Evolutionary conservation across 1,284 basidiomycete genomes (phyloP), one percentile per base, ranked within the genome.

Genomic region (Chalciporus sp.): DNA sequence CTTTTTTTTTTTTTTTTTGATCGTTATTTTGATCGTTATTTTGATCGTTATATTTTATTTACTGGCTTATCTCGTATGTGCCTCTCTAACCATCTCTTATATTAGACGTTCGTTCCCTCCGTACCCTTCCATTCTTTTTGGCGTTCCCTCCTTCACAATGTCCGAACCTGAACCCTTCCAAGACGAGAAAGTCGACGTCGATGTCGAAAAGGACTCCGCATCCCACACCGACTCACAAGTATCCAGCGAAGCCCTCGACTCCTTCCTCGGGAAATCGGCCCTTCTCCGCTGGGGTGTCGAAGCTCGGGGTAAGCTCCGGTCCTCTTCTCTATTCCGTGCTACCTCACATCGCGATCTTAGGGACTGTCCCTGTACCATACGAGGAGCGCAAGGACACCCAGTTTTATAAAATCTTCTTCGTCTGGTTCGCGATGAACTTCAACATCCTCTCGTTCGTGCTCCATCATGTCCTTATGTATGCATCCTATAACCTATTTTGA

Each of bases 391-490:
- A 73, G 7, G 86, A 88, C 61, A 81, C 74, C 2, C 82, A 86
- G 51, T 87, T 81, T 68, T 80, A 74, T 71, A 88, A 89, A 59
- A 78, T 90, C 9, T 90, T 91, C 73, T 90, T 88, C 67, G 75
- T 91, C 19, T 91, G 85, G 85, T 78, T 90, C 55, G 83, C 89
- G 0, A 75, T 79, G 54, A 91, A 90, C 69, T 77, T 82, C 65
- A 90, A 90, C 62, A 86, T 91, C 51, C 76, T 91, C 46, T 86
- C 88, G 83, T 89, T 54, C 47, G 84, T 69, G 1, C 20, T 29
- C 9, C 29, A 9, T n/a, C 2, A 47, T 29, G 26, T 52, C 27
- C 12, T 37, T 12, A 16, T 33, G 12, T 14, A 17, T 26, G 43
- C n/a, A 37, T 42, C 40, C 9, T 33, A 47, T 49, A 17, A 64